phyloP scores from a whole-genome alignment of 176 grass and related monocot species.

The Ensete ventricosum region DNA sequence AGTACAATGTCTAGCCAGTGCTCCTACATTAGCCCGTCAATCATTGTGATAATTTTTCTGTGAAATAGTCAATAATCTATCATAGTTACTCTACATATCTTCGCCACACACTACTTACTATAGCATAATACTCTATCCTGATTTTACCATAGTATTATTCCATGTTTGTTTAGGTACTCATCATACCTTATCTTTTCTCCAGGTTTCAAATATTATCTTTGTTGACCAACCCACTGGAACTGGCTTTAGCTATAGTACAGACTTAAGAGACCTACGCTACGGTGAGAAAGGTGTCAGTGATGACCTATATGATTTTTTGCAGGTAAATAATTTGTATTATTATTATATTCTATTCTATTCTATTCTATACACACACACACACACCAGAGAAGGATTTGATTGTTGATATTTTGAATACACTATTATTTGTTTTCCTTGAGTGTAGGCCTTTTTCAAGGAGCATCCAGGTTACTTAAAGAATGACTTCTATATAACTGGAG shows the following conservation, averaged over 20 bases:
- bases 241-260: conserved; percentile 49
- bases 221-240: conserved; percentile 54
- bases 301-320: conserved; percentile 52
- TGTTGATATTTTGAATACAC: background rate
- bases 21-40: background rate
- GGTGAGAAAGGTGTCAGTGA: conserved; percentile 34
- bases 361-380: background rate
- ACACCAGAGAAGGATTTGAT: background rate
- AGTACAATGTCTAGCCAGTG: background rate
- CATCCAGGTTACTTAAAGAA: conserved; percentile 35
- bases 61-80: background rate
- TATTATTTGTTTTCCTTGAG: conserved; percentile 1
- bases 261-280: conserved; percentile 38
- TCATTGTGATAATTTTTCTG: background rate
- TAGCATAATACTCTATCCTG: background rate
- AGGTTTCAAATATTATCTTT: conserved; percentile 49
- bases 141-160: background rate
- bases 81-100: background rate
- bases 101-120: background rate
- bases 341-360: background rate
- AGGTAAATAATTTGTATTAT: conserved; percentile 16
- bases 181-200: conserved; percentile 8
- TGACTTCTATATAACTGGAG: conserved; percentile 55
- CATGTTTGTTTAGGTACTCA: background rate
- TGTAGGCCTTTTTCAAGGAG: conserved; percentile 42